Base-by-base conservation (phyloP, 495 filamentous ascomycete genomes). In the Astrothelium subdiscretum region DNA sequence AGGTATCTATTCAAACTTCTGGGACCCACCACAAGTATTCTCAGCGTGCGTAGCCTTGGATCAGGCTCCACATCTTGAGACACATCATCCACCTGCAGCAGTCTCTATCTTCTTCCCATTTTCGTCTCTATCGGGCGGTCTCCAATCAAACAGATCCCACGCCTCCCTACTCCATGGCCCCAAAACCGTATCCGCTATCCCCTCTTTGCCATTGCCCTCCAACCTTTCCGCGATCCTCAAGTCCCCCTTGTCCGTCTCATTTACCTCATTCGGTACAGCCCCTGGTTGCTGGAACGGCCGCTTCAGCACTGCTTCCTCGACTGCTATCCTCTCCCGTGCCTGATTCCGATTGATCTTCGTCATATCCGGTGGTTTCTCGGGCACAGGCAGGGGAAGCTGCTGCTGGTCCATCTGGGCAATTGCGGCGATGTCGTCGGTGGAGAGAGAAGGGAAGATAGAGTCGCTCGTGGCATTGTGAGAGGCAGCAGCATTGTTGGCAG, bases 91-190 rank as follows among this genome's bases (percentile, higher is more conserved):
- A 54, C 15, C 24, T 24, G 6, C 48, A 26, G 15, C 5, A 29
- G 29, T 15, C 35, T 38, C 48, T 27, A 3, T 15, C 20, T 10
- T 26, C 29, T 54, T 54, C 24, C 24, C 48, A 3, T 65, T 66
- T 12, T 66, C 64, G 31, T 70, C 69, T 62, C 70, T 68, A 0
- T 63, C 63, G 0, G 73, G 72, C 31, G 73, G 73, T 29, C 72
- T 67, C 68, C 81, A 85, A 26, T 80, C 81, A 66, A 85, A 84
- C 22, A 86, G 67, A 67, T 86, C 81, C 59, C 78, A 75, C 5
- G 82, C 83, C 67, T 86, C 83, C 0, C 74, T 71, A 20, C 82
- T 83, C 83, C 83, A 86, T 5, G 81, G 78, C 0, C 80, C 74
- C 11, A 81, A 64, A 59, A 77, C 67, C 0, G 15, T 59, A 59